phyloP scores from a whole-genome alignment of 2,329 filamentous ascomycete genomes.

The Westerdykella ornata region DNA sequence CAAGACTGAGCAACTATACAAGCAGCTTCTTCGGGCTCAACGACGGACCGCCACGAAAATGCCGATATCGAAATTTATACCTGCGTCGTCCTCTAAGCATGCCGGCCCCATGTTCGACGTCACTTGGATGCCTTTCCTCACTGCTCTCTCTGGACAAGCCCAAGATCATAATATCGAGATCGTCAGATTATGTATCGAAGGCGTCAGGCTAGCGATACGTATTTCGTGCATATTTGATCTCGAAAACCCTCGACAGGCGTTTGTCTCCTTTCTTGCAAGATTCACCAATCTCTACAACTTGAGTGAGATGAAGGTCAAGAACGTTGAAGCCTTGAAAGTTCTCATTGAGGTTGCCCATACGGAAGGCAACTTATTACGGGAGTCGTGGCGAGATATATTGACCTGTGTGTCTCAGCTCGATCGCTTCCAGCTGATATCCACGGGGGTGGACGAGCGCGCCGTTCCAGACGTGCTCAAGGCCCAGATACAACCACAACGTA shows the following conservation, averaged over 20 bases:
- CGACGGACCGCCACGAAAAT: constrained; percentile 67
- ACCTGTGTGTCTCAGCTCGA: constrained; percentile 95
- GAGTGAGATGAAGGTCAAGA: constrained; percentile 91
- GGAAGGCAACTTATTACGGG: constrained; percentile 81
- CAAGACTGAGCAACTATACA: constrained; percentile 79
- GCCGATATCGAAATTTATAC: constrained; percentile 70
- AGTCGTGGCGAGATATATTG: constrained; percentile 92
- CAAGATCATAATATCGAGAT: constrained; percentile 93
- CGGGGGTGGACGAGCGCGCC: constrained; percentile 85
- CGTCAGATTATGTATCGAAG: constrained; percentile 87
- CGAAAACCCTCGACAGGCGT: constrained; percentile 87
- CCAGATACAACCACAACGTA: constrained; percentile 58
- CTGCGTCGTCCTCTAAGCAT: constrained; percentile 87
- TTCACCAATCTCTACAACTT: constrained; percentile 95
- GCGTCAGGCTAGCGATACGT: constrained; percentile 86
- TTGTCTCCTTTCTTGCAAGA: constrained; percentile 85
- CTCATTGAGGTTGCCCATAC: constrained; percentile 86
- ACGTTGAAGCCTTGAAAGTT: constrained; percentile 87
- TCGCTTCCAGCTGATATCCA: constrained; percentile 86
- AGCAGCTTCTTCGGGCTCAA: constrained; percentile 85
- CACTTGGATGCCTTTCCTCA: constrained; percentile 98
- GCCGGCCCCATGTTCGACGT: constrained; percentile 98
- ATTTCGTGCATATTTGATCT: constrained; percentile 92
- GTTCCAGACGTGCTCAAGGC: constrained; percentile 82
- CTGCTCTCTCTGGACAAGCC: constrained; percentile 84